Base-by-base conservation (phyloP, 257 asterid genomes). In the Solanum arcanum region DNA sequence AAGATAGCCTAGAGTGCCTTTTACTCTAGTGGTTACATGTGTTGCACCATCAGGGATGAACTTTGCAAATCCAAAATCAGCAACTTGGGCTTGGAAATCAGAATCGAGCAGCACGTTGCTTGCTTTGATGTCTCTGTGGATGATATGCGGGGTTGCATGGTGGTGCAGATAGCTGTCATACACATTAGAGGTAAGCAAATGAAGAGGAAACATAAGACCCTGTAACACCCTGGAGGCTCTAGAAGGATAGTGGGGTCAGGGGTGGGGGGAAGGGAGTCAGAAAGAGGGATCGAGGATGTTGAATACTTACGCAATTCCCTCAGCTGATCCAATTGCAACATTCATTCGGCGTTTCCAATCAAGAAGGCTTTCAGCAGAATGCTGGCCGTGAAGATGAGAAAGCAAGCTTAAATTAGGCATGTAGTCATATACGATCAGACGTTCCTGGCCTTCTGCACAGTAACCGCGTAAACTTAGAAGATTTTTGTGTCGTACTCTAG, bases 401-500 rank as follows among this genome's bases (percentile, higher is more conserved):
- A 92, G 91, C 69, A 96, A 90, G 93, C 98, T 96, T 86, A 96
- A 92, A 87, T 95, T 96, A n/a, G 94, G 92, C 98, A 94, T 93
- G 90, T 96, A 96, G 46, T 96, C 98, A 25, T 93, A 95, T 60
- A 96, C 95, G 3, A 96, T 94, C 12, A 96, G 96, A 83, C 99
- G 98, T 77, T 96, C 99, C 91, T 95, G 99, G 88, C 98, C 99
- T 90, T 95, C 97, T 15, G 98, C 96, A 83, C 97, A 96, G 87
- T 93, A 95, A 64, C 99, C 99, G 5, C 99, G 98, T 77, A 95
- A 56, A 68, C 93, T 94, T 69, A 96, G 94, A 90, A 96, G 89
- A 90, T 96, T 96, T 78, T 93, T 92, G 91, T 96, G 98, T 46
- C 96, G 95, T 47, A 95, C 98, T 83, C 97, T 94, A 76, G 98